Evolutionary conservation across 371 early-diverging fungal genomes (phyloP), one percentile per base, ranked within the genome.

Genomic region (Cokeromyces recurvatus): DNA sequence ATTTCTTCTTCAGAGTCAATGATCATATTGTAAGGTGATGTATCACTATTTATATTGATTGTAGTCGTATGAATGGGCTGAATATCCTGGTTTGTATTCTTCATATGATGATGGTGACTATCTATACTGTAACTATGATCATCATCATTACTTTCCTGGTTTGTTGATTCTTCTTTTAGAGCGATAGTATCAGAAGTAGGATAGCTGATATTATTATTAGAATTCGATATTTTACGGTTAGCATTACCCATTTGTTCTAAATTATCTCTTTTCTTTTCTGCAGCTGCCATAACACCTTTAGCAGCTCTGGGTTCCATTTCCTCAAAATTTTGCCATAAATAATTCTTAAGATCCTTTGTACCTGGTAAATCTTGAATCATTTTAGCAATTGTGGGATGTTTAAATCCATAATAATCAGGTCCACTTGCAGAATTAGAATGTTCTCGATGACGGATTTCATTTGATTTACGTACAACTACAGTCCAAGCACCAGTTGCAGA

Each of bases 401-500:
- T 81, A 47, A 94, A 86, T 0, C 94, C 95, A 67, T 85, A 94
- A 51, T 87, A 92, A 51, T 95, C 95, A 2, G 94, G 94, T 1
- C 95, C 95, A 8, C 86, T 86, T 0, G 89, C 89, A 8, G 89
- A 87, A 38, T 87, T 89, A 20, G 87, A 84, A 51, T 85, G 86
- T 22, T 85, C 86, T 2, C 85, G 75, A 23, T 87, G 79, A 8
- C 90, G 81, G 32, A 94, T 78, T 36, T 79, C 77, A 43, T 89
- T 86, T 4, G 91, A 83, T 11, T 77, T 69, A 43, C 87, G 86
- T 12, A 93, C 81, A 20, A 93, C 81, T 15, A 84, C 77, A 2
- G 89, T 87, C 96, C 94, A 95, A 15, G 89, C 94, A 25, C 92
- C 94, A 11, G 94, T 91, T 4, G 93, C 85, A 1, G 92, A 87